These are phyloP conservation scores for Yamadazyma conglobata DNA, from an alignment of 1,139 yeast species.

Conservation along the genomic window DNA sequence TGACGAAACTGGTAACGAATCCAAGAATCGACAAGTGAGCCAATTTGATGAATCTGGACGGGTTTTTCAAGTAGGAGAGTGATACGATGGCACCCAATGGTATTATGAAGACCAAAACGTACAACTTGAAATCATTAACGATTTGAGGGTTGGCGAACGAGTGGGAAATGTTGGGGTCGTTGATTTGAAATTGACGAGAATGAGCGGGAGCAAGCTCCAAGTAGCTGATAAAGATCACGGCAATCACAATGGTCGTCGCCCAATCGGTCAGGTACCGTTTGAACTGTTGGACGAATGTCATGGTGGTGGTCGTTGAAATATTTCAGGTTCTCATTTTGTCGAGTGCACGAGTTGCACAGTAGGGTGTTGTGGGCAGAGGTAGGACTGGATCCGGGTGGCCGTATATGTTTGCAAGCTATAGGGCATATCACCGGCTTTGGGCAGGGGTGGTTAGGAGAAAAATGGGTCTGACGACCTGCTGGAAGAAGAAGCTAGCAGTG, in stretches of 20 bases:
- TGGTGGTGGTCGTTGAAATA: too few species aligned
- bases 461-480: too few species aligned
- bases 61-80: slow-evolving; percentile 5
- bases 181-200: slow-evolving; percentile 30
- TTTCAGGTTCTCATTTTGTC: too few species aligned
- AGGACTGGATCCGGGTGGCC: too few species aligned
- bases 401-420: too few species aligned
- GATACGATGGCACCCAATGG: slow-evolving; percentile 19
- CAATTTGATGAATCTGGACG: slow-evolving; percentile 12
- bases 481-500: too few species aligned
- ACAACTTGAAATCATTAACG: slow-evolving; percentile 29
- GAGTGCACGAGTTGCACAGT: too few species aligned
- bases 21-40: slow-evolving; percentile 25
- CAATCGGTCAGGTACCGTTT: slow-evolving; percentile 26
- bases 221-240: slow-evolving; percentile 30
- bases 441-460: too few species aligned
- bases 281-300: slow-evolving; percentile 5
- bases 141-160: slow-evolving; percentile 46
- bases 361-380: too few species aligned
- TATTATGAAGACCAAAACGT: slow-evolving; percentile 22
- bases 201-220: slow-evolving; percentile 40
- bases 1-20: slow-evolving; percentile 21
- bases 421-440: too few species aligned
- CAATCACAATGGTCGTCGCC: slow-evolving; percentile 26
- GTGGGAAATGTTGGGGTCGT: slow-evolving; percentile 39